These are phyloP conservation scores for Periglandula ipomoeae DNA, from an alignment of 2,329 filamentous ascomycete species.

Conservation along the genomic window DNA sequence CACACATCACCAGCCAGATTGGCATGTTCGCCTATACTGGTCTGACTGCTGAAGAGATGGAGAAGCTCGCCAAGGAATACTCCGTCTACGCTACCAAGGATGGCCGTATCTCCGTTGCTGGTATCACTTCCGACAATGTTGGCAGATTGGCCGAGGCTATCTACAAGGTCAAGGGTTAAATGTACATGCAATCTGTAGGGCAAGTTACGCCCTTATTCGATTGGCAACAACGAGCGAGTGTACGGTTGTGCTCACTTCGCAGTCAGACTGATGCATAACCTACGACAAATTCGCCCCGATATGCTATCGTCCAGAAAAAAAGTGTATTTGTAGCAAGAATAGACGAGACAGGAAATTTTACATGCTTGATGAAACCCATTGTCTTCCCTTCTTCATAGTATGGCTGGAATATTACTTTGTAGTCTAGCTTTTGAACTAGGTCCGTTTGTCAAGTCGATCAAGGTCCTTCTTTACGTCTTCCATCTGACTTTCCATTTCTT, in stretches of 20 bases:
- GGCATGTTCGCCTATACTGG: slow-evolving; percentile 99
- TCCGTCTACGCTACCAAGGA: slow-evolving; percentile 97
- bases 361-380: neutral
- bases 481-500: slow-evolving; percentile 40
- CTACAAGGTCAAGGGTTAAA: slow-evolving; percentile 68
- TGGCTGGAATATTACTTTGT: neutral
- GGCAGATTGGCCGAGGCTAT: slow-evolving; percentile 74
- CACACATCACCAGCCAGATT: slow-evolving; percentile 96
- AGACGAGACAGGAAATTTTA: neutral
- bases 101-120: slow-evolving; percentile 76
- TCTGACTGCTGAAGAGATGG: slow-evolving; percentile 84
- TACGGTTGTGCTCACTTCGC: neutral
- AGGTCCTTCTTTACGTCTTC: slow-evolving; percentile 41
- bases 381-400: neutral
- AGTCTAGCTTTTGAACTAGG: neutral
- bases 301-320: neutral
- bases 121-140: slow-evolving; percentile 73
- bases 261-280: neutral
- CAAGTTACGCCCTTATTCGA: neutral
- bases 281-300: neutral
- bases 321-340: slow-evolving; percentile 1
- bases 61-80: slow-evolving; percentile 83
- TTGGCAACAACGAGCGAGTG: neutral
- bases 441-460: slow-evolving; percentile 18
- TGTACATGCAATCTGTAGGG: neutral